These are phyloP conservation scores for Schizopora paradoxa DNA, from an alignment of 1,284 basidiomycete genomes.

Conservation along the genomic window DNA sequence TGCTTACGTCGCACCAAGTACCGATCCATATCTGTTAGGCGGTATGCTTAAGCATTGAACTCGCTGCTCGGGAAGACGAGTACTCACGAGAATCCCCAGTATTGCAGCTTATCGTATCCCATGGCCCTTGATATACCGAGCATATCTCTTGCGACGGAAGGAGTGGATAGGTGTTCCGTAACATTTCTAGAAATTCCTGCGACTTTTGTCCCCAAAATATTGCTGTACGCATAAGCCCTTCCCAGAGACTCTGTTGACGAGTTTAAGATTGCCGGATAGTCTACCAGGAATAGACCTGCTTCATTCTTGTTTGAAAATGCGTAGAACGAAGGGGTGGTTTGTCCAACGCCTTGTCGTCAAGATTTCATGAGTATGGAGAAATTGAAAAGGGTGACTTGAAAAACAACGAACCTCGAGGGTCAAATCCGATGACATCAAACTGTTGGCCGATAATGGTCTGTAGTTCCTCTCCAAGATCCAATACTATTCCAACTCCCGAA, in stretches of 20 bases:
- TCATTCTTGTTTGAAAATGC: conserved; percentile 10
- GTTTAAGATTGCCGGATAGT: conserved; percentile 1
- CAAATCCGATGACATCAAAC: conserved; percentile 18
- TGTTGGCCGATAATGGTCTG: conserved; percentile 13
- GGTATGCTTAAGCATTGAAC: background rate
- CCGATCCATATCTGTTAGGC: conserved; percentile 21
- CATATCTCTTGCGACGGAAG: conserved; percentile 26
- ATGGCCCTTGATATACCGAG: conserved; percentile 24
- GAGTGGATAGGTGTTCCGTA: conserved; percentile 16
- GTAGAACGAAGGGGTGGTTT: conserved; percentile 15
- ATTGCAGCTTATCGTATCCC: conserved; percentile 24
- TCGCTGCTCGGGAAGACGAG: background rate
- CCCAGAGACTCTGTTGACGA: conserved; percentile 3
- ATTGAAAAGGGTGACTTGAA: background rate
- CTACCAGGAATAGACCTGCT: conserved; percentile 1
- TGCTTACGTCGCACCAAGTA: conserved; percentile 22
- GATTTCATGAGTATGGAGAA: background rate
- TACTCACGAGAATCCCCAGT: conserved; percentile 27
- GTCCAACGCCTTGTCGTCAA: conserved; percentile 15
- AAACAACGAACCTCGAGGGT: conserved; percentile 16
- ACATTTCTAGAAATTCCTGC: background rate
- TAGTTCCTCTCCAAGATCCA: background rate
- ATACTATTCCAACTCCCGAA: conserved; percentile 11
- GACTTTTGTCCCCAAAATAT: conserved; percentile 4
- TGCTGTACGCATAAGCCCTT: background rate